Evolutionary conservation across 805 yeast species (phyloP).

Genomic region (Wickerhamiella dianesei): DNA sequence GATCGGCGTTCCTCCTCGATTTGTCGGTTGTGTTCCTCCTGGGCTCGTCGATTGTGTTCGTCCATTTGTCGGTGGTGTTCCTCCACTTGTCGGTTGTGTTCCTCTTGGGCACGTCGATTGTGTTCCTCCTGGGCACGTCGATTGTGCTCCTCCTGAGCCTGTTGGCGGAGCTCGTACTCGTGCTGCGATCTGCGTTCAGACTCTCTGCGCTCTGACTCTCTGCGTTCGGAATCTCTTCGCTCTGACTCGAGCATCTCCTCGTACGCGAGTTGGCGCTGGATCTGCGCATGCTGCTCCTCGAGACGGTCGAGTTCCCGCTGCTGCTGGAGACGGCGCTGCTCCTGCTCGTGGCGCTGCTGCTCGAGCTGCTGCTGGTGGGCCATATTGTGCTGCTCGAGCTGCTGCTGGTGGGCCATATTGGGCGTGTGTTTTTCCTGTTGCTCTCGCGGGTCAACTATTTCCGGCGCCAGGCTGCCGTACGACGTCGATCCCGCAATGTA

Average conservation of each 20-base stretch:
- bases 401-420: constrained; percentile 3
- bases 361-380: constrained; percentile 2
- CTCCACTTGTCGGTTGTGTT: not conserved
- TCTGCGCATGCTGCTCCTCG: not conserved
- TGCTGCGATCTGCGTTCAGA: not conserved
- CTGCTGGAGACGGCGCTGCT: not conserved
- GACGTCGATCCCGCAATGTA: constrained; percentile 1
- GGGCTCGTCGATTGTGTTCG: not conserved
- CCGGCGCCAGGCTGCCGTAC: not conserved
- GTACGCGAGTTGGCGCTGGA: not conserved
- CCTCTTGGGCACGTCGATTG: not conserved
- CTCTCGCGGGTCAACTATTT: not conserved
- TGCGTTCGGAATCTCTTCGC: no score
- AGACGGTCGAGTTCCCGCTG: not conserved
- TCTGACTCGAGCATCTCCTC: not conserved
- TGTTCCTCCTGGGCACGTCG: not conserved
- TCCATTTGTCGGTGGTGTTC: no score
- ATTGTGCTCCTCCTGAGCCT: not conserved
- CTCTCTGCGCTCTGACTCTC: no score
- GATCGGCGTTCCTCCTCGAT: not conserved
- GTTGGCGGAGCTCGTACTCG: not conserved
- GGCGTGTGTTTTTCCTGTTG: not conserved
- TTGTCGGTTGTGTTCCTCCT: not conserved
- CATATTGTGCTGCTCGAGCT: constrained; percentile 1
- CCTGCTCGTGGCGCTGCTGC: constrained; percentile 1